Evolutionary conservation across 208 protist species (phyloP).

Genomic region (Acanthamoeba castellanii): DNA sequence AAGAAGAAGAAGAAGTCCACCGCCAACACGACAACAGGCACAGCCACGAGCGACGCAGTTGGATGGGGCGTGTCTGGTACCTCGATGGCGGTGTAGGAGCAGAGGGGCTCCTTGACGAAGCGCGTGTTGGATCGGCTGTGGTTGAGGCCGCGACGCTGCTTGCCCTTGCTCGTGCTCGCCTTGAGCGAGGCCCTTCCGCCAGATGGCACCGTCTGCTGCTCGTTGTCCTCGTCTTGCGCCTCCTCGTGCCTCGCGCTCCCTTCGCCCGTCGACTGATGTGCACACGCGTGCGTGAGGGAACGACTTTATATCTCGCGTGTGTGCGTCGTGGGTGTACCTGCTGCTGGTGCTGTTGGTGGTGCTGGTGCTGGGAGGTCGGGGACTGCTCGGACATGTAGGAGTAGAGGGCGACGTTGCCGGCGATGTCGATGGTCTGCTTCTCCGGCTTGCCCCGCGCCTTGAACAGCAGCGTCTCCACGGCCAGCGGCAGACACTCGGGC

Average conservation of each 20-base stretch:
- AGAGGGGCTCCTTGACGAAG: slow-evolving; percentile 61
- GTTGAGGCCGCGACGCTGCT: not conserved
- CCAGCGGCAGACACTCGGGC: slow-evolving; percentile 61
- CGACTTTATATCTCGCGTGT: not conserved
- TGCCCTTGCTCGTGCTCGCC: not conserved
- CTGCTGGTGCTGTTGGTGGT: not conserved
- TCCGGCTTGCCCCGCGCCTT: slow-evolving; percentile 17
- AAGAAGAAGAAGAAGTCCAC: too few relatives aligned
- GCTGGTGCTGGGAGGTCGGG: not conserved
- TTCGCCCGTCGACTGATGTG: not conserved
- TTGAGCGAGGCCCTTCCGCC: not conserved
- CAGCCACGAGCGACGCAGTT: not conserved
- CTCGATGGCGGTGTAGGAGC: slow-evolving; percentile 24
- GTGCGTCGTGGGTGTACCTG: not conserved
- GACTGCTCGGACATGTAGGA: slow-evolving; percentile 56
- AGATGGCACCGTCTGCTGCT: not conserved
- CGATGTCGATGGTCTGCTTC: slow-evolving; percentile 58
- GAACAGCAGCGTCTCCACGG: slow-evolving; percentile 5
- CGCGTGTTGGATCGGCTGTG: not conserved
- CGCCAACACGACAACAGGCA: too few relatives aligned
- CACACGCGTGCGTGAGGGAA: not conserved
- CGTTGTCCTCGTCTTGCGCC: not conserved
- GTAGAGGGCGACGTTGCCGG: slow-evolving; percentile 27
- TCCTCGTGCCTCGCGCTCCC: not conserved
- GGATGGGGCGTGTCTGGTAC: not conserved